These are phyloP conservation scores for Dianthus caryophyllus DNA, from an alignment of 148 eudicot species.

Conservation along the genomic window DNA sequence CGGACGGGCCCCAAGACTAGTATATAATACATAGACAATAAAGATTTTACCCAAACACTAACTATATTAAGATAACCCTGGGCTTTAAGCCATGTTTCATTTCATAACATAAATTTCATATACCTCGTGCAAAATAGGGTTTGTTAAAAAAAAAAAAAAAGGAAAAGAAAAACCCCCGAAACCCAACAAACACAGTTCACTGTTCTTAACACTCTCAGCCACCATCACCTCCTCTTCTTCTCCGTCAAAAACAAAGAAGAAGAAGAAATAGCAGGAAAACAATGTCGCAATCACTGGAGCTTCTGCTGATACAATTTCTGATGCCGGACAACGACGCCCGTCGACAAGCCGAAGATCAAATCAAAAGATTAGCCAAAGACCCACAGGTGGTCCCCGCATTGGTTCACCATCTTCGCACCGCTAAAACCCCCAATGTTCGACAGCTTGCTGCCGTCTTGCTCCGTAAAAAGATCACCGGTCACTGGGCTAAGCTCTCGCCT, in stretches of 20 bases:
- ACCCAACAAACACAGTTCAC: too few species aligned
- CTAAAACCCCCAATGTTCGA: constrained; percentile 89
- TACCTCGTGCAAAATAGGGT: too few species aligned
- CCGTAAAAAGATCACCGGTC: constrained; percentile 96
- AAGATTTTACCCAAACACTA: too few species aligned
- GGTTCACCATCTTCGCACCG: constrained; percentile 86
- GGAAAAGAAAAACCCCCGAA: too few species aligned
- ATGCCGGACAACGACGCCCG: constrained; percentile 98
- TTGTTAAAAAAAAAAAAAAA: too few species aligned
- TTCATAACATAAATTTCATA: too few species aligned
- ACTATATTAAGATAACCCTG: too few species aligned
- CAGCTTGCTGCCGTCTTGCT: constrained; percentile 92
- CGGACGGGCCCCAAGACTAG: too few species aligned
- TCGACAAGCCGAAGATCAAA: constrained; percentile 91
- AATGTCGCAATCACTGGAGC: constrained; percentile 82
- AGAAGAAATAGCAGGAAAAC: neutral
- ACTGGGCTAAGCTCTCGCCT: constrained; percentile 74
- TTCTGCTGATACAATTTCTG: constrained; percentile 77
- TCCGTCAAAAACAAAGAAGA: neutral
- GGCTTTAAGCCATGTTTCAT: too few species aligned
- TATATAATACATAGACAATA: too few species aligned
- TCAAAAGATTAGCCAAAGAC: constrained; percentile 80
- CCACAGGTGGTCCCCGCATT: constrained; percentile 82
- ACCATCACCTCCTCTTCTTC: neutral
- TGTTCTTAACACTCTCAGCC: too few species aligned